These are phyloP conservation scores for Quercus agrifolia DNA, from an alignment of 306 rosid genomes.

Conservation along the genomic window DNA sequence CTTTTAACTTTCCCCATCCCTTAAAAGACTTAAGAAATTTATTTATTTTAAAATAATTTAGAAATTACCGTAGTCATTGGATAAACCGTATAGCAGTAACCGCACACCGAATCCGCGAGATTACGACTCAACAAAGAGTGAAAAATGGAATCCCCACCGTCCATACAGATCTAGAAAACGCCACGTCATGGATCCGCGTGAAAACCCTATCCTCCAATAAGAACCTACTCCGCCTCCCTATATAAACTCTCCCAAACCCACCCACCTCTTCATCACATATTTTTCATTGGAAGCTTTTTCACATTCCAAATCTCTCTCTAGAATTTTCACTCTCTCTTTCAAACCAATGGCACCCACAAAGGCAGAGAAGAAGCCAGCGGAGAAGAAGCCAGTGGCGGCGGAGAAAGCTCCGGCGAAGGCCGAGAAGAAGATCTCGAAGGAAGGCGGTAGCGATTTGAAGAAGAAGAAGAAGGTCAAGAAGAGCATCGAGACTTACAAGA, in stretches of 20 bases:
- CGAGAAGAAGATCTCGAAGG: slow-evolving; percentile 77
- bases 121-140: not conserved
- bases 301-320: not conserved
- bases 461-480: slow-evolving; percentile 74
- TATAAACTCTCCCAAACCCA: slow-evolving; percentile 3
- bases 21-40: too few species aligned
- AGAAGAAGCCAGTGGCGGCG: slow-evolving; percentile 41
- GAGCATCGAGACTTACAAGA: slow-evolving; percentile 71
- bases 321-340: not conserved
- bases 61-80: too few species aligned
- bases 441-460: slow-evolving; percentile 41
- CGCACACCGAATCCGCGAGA: too few species aligned
- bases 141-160: not conserved
- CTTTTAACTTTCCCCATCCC: too few species aligned
- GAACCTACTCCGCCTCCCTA: not conserved
- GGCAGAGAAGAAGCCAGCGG: slow-evolving; percentile 71
- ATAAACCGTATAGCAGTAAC: too few species aligned
- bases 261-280: not conserved
- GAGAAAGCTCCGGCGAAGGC: slow-evolving; percentile 63
- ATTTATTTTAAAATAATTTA: too few species aligned
- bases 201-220: slow-evolving; percentile 10
- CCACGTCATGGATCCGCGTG: slow-evolving; percentile 25
- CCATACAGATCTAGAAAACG: too few species aligned
- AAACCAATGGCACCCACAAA: slow-evolving; percentile 59
- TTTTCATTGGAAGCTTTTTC: too few species aligned